A percentile compares a stretch with the other conserved stretches of the same genome.
Conservation (phyloP, 257 asterid species). For the Jasminum sambac region DNA sequence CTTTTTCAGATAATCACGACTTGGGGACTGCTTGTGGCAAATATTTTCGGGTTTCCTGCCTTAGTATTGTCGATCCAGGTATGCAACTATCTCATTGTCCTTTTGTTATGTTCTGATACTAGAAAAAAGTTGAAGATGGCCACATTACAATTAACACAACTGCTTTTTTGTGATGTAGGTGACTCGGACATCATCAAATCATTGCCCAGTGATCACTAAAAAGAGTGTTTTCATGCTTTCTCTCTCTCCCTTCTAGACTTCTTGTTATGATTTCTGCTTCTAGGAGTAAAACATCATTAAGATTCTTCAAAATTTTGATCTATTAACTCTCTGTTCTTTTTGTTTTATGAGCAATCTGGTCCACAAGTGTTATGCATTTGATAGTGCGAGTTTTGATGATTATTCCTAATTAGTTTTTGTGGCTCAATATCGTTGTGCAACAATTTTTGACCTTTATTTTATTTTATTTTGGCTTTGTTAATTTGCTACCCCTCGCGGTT, state of each 20-base stretch:
- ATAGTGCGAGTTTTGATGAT: not conserved
- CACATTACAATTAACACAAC: not conserved
- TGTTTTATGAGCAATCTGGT: constrained; percentile 16
- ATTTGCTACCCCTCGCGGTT: too few relatives aligned
- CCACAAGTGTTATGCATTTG: constrained; percentile 10
- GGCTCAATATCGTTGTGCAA: too few relatives aligned
- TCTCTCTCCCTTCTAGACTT: not conserved
- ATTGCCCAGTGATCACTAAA: constrained; percentile 58
- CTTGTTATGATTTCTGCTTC: constrained; percentile 4
- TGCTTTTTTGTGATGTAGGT: constrained; percentile 38
- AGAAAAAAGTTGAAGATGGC: not conserved
- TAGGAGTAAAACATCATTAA: constrained; percentile 20
- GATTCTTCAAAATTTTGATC: constrained; percentile 10
- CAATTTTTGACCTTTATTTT: too few relatives aligned
- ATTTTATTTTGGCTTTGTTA: too few relatives aligned
- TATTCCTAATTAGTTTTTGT: too few relatives aligned
- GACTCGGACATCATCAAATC: constrained; percentile 73
- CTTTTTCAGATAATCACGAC: constrained; percentile 60
- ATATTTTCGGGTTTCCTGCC: constrained; percentile 71
- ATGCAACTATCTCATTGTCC: not conserved
- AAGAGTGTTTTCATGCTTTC: constrained; percentile 14
- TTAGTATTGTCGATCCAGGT: constrained; percentile 77
- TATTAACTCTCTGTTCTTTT: constrained; percentile 6
- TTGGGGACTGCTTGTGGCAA: constrained; percentile 81
- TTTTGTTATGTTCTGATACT: not conserved